Conservation (phyloP, 192 early-diverging fungal genomes). For the Podila minutissima region DNA sequence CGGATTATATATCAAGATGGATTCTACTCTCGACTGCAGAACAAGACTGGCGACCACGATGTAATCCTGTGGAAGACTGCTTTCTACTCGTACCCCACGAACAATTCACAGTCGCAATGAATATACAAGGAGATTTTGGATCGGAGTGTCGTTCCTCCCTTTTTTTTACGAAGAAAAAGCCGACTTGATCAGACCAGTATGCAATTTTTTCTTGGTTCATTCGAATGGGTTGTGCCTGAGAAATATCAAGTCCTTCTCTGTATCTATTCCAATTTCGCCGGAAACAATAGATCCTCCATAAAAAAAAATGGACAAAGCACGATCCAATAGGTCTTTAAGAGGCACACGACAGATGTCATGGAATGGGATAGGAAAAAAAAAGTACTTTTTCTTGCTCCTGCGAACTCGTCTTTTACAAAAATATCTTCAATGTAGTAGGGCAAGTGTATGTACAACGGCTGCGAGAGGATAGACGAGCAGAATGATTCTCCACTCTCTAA, state of each 20-base stretch:
- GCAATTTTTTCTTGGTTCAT: neutral
- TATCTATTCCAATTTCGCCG: neutral
- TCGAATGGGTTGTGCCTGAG: neutral
- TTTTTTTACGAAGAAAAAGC: neutral
- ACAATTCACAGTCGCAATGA: too few relatives aligned
- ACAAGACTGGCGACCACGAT: too few relatives aligned
- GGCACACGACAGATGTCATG: neutral
- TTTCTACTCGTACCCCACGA: too few relatives aligned
- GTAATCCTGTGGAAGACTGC: too few relatives aligned
- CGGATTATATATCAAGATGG: neutral
- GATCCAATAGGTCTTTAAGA: neutral
- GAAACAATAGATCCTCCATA: neutral
- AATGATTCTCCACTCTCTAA: too few relatives aligned
- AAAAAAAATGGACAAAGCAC: neutral
- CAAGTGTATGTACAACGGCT: too few relatives aligned
- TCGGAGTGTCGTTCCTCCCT: neutral
- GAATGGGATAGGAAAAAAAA: neutral
- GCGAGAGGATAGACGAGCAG: too few relatives aligned
- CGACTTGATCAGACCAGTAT: neutral
- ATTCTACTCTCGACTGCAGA: neutral
- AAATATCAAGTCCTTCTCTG: neutral
- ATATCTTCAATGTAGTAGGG: neutral
- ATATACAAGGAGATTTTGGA: neutral
- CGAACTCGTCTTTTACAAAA: neutral
- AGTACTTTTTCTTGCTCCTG: slow-evolving; percentile 4